A percentile compares a stretch with the other conserved stretches of the same genome.
Conservation (phyloP, 495 filamentous ascomycete genomes). For the Talaromyces nanjingensis region DNA sequence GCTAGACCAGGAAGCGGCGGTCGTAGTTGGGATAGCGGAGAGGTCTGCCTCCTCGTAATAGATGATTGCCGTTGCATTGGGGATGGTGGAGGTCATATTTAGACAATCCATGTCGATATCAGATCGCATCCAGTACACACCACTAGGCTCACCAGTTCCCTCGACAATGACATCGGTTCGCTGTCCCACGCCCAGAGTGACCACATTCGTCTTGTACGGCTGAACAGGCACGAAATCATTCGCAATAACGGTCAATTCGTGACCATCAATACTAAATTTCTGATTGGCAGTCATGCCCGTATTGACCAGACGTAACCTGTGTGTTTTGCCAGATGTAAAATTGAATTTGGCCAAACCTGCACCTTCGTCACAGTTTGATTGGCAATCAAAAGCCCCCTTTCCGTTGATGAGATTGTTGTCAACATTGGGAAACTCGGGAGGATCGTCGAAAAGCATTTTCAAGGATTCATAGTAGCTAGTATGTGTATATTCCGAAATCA, state of each 20-base stretch:
- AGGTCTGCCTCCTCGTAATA: too few relatives aligned
- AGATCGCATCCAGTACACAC: conserved; percentile 34
- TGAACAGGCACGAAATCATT: conserved; percentile 34
- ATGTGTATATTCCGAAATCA: not conserved
- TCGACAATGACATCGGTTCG: conserved; percentile 51
- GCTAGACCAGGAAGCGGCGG: too few relatives aligned
- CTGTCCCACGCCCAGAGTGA: conserved; percentile 35
- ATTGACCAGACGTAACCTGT: conserved; percentile 54
- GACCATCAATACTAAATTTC: conserved; percentile 34
- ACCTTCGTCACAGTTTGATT: not conserved
- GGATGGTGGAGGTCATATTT: too few relatives aligned
- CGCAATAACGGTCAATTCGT: conserved; percentile 31
- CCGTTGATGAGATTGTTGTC: conserved; percentile 3
- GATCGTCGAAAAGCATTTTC: too few relatives aligned
- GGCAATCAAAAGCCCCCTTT: not conserved
- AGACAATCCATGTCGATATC: conserved; percentile 6
- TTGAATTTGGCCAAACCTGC: not conserved
- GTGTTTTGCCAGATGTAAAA: conserved; percentile 30
- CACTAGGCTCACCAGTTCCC: conserved; percentile 30
- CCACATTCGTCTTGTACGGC: conserved; percentile 26
- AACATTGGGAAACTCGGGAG: not conserved
- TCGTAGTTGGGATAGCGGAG: too few relatives aligned
- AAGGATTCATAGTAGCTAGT: not conserved
- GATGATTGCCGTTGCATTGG: too few relatives aligned
- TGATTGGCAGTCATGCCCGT: conserved; percentile 40